Percentiles rank a stretch among this genome's conserved stretches.
These are phyloP conservation scores for Pestalotiopsis sp. DNA, from an alignment of 2,329 filamentous ascomycete genomes.

Conservation along the genomic window DNA sequence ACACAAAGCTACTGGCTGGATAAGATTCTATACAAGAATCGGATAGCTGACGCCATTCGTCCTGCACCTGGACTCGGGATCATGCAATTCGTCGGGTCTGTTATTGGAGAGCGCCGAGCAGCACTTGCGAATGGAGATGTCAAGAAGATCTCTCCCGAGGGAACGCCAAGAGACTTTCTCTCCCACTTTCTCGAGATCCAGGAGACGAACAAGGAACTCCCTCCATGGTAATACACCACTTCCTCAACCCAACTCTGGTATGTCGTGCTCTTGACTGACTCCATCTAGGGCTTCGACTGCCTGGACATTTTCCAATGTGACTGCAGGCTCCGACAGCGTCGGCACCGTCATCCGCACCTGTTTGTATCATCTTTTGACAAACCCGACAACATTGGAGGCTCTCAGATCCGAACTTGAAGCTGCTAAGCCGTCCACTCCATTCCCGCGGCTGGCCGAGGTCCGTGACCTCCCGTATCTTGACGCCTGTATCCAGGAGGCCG, in stretches of 20 bases:
- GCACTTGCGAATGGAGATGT: conserved; percentile 5
- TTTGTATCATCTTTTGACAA: conserved; percentile 28
- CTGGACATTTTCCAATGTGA: conserved; percentile 33
- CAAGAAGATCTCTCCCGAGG: conserved; percentile 16
- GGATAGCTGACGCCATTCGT: conserved; percentile 13
- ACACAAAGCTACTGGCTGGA: conserved; percentile 32
- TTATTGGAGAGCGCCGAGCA: conserved; percentile 11
- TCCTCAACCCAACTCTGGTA: background rate
- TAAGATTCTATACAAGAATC: conserved; percentile 23
- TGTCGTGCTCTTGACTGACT: background rate
- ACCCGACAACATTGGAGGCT: conserved; percentile 24
- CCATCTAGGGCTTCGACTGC: conserved; percentile 24
- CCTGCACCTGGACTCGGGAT: conserved; percentile 12
- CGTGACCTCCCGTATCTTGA: conserved; percentile 30
- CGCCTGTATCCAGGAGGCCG: conserved; percentile 28
- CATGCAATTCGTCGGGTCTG: conserved; percentile 10
- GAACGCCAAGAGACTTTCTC: background rate
- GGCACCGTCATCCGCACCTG: conserved; percentile 30
- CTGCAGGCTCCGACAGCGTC: conserved; percentile 31
- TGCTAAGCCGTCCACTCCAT: conserved; percentile 23
- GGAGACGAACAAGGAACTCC: conserved; percentile 18
- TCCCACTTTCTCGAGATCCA: conserved; percentile 19
- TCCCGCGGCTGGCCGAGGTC: conserved; percentile 25
- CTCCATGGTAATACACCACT: conserved; percentile 18
- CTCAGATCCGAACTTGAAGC: conserved; percentile 29